Conservation (phyloP, 2,329 filamentous ascomycete genomes). For the Seiridium unicorne region DNA sequence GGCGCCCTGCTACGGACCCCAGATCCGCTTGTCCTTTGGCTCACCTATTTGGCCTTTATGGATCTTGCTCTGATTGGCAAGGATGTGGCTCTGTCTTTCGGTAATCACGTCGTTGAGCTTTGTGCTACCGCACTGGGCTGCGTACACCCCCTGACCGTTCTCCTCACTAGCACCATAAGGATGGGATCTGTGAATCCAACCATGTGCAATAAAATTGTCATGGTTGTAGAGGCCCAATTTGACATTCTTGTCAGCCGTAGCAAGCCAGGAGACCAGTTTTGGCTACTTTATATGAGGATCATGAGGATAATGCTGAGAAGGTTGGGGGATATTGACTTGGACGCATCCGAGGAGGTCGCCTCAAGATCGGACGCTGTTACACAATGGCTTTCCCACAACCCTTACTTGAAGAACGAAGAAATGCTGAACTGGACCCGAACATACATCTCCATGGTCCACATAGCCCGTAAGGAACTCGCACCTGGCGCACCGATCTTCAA, state of each 20-base stretch:
- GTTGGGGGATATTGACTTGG: background rate
- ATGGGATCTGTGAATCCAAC: background rate
- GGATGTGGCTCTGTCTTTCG: background rate
- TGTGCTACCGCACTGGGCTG: background rate
- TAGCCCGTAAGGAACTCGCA: background rate
- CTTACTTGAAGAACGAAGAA: background rate
- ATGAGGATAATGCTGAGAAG: background rate
- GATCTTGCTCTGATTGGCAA: background rate
- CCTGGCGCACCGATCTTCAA: background rate
- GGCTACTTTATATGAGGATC: background rate
- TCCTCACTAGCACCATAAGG: background rate
- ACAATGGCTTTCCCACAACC: background rate
- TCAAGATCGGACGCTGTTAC: background rate
- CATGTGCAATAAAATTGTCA: background rate
- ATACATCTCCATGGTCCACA: background rate
- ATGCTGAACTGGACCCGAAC: background rate
- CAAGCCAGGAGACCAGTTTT: background rate
- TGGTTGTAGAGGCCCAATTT: background rate
- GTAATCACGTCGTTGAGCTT: background rate
- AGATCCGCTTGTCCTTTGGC: background rate
- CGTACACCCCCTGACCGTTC: background rate
- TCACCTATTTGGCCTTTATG: background rate
- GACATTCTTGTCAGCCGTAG: background rate
- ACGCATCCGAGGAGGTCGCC: background rate
- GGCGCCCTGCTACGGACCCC: background rate